Evolutionary conservation across 352 stramenopile species (phyloP), one percentile per base, ranked within the genome.

Genomic region (Phytophthora brassicae): DNA sequence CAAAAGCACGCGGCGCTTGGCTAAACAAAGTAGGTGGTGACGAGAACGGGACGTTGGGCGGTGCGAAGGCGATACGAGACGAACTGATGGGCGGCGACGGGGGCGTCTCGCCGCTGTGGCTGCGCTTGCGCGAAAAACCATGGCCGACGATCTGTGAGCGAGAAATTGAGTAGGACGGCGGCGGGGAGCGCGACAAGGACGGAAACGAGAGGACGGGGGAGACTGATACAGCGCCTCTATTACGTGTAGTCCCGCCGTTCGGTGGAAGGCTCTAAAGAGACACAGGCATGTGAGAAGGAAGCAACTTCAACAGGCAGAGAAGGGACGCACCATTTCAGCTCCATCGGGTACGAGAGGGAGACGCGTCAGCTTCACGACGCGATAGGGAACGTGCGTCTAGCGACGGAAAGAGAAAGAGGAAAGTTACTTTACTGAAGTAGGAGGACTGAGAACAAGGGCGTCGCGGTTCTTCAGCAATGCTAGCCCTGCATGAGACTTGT

Each of bases 341-440:
- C 66, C 74, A 84, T 84, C 72, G 72, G 66, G 58, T 47, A 68
- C 61, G 46, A 70, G 48, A 46, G 64, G 62, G 43, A 62, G 59
- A 46, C 58, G 69, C 72, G 64, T 69, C 74, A 84, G 74, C 63
- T 84, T 84, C 69, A 72, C 57, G 55, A 68, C 59, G 50, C 63
- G 55, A 53, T 16, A 20, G 63, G 45, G 36, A 12, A 62, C 56
- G 41, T 20, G 48, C 64, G 45, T 62, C 63, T 46, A 44, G 24
- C 35, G 52, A 61, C 43, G 49, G 46, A 53, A 31, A 64, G 13
- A 20, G 46, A 53, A 31, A 51, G 13, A 20, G 38, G 43, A n/a
- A n/a, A n/a, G n/a, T n/a, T n/a, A n/a, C n/a, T n/a, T n/a, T n/a
- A n/a, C n/a, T n/a, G 24, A 12, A 16, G 22, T 35, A 38, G 44